Percentiles rank a stretch among this genome's conserved stretches.
These are phyloP conservation scores for Anthoceros angustus DNA, from an alignment of 225 moss, liverwort and hornwort genomes.

Conservation along the genomic window DNA sequence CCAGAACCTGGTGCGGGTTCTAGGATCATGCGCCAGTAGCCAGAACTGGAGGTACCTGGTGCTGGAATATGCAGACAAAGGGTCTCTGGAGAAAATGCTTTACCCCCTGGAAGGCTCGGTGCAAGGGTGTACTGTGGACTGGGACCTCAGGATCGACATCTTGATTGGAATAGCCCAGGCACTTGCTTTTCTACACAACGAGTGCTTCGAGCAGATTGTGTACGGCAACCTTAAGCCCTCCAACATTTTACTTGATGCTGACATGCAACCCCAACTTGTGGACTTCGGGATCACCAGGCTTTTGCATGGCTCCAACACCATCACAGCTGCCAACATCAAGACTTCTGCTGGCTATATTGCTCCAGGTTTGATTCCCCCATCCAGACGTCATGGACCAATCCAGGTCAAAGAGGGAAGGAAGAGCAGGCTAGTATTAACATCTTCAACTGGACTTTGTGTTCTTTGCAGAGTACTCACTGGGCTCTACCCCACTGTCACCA, in stretches of 20 bases:
- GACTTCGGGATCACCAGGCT: background rate
- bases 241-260: background rate
- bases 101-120: background rate
- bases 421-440: background rate
- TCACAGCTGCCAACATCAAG: background rate
- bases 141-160: background rate
- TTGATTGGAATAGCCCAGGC: background rate
- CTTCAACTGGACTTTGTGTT: background rate
- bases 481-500: background rate
- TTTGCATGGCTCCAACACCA: background rate
- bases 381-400: background rate
- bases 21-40: background rate
- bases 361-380: background rate
- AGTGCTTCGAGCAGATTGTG: background rate
- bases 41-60: constrained; percentile 1
- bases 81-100: background rate
- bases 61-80: background rate
- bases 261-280: background rate
- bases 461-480: background rate
- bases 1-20: background rate
- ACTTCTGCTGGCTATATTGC: background rate
- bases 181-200: background rate
- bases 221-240: constrained; percentile 1
- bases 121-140: background rate
- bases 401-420: background rate